phyloP scores from a whole-genome alignment of 306 rosid species.

The Phaseolus lunatus region DNA sequence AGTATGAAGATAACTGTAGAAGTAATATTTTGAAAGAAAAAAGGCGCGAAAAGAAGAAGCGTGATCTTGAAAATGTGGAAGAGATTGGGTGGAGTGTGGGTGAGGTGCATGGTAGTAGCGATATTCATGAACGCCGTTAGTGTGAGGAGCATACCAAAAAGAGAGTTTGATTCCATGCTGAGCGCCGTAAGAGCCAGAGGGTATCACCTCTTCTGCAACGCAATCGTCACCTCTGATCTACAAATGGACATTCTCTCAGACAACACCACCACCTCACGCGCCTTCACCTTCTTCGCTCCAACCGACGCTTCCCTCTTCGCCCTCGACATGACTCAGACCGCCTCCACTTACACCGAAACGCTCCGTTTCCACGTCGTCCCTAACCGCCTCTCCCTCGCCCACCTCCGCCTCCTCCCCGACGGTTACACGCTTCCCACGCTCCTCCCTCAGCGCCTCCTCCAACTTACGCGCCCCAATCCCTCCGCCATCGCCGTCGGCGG shows the following conservation, averaged over 20 bases:
- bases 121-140: not conserved
- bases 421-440: conserved; percentile 62
- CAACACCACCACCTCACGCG: not conserved
- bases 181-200: conserved; percentile 58
- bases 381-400: conserved; percentile 59
- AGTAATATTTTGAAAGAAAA: not conserved
- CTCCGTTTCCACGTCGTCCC: conserved; percentile 71
- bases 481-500: conserved; percentile 49
- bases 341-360: conserved; percentile 57
- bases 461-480: conserved; percentile 31
- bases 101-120: not conserved
- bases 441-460: conserved; percentile 44
- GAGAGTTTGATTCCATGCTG: conserved; percentile 62
- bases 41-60: conserved; percentile 29
- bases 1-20: not conserved
- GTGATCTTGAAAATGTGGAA: conserved; percentile 42
- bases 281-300: conserved; percentile 74
- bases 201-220: conserved; percentile 71
- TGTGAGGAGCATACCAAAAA: conserved; percentile 38
- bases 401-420: conserved; percentile 54
- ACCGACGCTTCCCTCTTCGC: conserved; percentile 69
- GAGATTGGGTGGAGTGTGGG: not conserved
- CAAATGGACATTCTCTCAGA: conserved; percentile 43
- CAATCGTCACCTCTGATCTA: conserved; percentile 71
- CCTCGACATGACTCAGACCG: conserved; percentile 64